Evolutionary conservation across 306 rosid species (phyloP), one percentile per base, ranked within the genome.

Genomic region (Dalbergia oliveri): DNA sequence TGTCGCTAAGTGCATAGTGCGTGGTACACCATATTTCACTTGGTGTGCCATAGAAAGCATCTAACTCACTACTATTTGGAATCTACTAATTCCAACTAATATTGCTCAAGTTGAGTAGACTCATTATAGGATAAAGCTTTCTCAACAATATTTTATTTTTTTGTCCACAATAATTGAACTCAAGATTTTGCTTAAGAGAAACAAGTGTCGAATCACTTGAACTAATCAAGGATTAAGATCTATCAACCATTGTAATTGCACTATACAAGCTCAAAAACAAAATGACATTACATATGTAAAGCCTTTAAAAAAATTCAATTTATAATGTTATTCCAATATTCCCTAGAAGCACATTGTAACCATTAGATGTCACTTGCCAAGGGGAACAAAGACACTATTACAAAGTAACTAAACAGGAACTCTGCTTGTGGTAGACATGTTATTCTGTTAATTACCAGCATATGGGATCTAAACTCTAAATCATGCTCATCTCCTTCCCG

Each of bases 391-490:
- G 19, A 64, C 5, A 63, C 37, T 34, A 41, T 51, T 11, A 34
- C 62, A 47, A 78, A 61, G 49, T 44, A 56, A 11, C 69, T 69
- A 61, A 68, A 57, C 54, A 57, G 16, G 47, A 41, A n/a, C 69
- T 9, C 19, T 35, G n/a, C n/a, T 76, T 43, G 64, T 64, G 49
- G 57, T 63, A 37, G 77, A 75, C 41, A 62, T 49, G 47, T 56
- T 76, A 44, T 49, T 77, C 19, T 66, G 14, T 66, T 26, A 83
- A 26, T 26, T 19, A 83, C 69, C 19, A 79, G 57, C 39, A 72
- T 31, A 82, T 12, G 31, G 67, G 49, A 70, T 74, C 43, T 34
- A 56, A 54, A 63, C 37, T 79, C 53, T 43, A 69, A 56, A 78
- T 61, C 63, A 34, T 60, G 68, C 58, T 57, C 21, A 11, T 0